A percentile compares a stretch with the other conserved stretches of the same genome.
Conservation (phyloP, 345 rosid species). For the Eucalyptus virginea region DNA sequence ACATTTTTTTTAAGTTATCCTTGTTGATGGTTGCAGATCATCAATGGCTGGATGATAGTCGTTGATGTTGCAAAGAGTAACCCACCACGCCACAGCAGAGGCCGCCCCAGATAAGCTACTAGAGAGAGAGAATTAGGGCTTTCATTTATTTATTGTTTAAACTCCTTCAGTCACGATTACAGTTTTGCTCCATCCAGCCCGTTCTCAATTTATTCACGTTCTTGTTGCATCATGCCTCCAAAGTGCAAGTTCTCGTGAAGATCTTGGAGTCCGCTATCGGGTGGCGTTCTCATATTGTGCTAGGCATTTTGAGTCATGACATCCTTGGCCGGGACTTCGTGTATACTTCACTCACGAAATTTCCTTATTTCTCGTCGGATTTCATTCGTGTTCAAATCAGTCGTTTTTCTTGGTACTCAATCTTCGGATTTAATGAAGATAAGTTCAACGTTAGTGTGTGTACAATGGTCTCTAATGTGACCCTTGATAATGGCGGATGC, state of each 20-base stretch:
- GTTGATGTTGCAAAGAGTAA: constrained; percentile 79
- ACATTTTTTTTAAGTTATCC: neutral
- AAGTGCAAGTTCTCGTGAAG: neutral
- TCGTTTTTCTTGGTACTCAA: neutral
- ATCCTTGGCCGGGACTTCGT: neutral
- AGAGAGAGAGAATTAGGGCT: neutral
- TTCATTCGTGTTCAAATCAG: neutral
- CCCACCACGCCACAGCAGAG: constrained; percentile 30
- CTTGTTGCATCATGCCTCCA: neutral
- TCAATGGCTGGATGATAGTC: constrained; percentile 98
- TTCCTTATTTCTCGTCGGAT: neutral
- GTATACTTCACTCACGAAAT: neutral
- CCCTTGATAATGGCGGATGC: neutral
- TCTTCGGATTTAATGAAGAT: neutral
- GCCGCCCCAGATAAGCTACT: constrained; percentile 4
- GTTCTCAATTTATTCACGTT: neutral
- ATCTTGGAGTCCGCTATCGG: neutral
- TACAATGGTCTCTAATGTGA: neutral
- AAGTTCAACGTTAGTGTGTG: neutral
- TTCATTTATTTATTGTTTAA: neutral
- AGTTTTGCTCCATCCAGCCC: neutral
- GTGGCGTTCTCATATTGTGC: neutral
- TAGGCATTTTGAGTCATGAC: neutral
- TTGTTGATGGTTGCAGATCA: constrained; percentile 50
- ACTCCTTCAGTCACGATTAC: neutral